Base-by-base conservation (phyloP, 805 yeast species). In the Lipomyces lipofer region DNA sequence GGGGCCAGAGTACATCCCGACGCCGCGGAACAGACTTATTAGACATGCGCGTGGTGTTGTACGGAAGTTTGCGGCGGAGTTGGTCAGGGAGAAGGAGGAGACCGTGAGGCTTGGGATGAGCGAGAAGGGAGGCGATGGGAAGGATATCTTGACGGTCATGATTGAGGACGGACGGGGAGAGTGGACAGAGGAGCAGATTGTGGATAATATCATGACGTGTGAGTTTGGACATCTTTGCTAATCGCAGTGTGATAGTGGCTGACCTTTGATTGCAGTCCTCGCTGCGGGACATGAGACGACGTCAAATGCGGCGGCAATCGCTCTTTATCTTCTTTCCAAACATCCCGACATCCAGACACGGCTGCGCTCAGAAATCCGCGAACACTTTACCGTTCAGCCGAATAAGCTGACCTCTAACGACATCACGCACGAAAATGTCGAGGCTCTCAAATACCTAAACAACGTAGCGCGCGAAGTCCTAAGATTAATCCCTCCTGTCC, bases 251-350 rank as follows among this genome's bases (percentile, higher is more conserved):
- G n/a, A n/a, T n/a, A n/a, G 9, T 10, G 10, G 44, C 17, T 7
- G 6, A 9, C 6, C 7, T 39, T 7, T 6, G 24, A 13, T 35
- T 24, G 17, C 22, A 53, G 53, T 57, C 33, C 49, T 57, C n/a
- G 58, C 58, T 12, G 61, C 61, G 8, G 61, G 61, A 15, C 61
- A 57, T 28, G 61, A 57, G 27, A 57, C 61, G 2, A 54, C 59
- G 13, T 53, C 58, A 15, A 29, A 29, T 10, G 58, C 58, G 3
- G 25, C 51, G 5, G 15, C 49, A 8, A 36, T 49, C 24, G 55
- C 58, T 10, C 28, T 53, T 10, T 50, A 54, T 15, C 45, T 49
- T 13, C 43, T 56, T 15, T 30, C 58, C 7, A 35, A 38, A 29
- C 40, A 53, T 22, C 52, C 52, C 17, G 58, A 52, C 6, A 32